These are phyloP conservation scores for Macrolepiota fuliginosa DNA, from an alignment of 768 basidiomycete species.

Conservation along the genomic window DNA sequence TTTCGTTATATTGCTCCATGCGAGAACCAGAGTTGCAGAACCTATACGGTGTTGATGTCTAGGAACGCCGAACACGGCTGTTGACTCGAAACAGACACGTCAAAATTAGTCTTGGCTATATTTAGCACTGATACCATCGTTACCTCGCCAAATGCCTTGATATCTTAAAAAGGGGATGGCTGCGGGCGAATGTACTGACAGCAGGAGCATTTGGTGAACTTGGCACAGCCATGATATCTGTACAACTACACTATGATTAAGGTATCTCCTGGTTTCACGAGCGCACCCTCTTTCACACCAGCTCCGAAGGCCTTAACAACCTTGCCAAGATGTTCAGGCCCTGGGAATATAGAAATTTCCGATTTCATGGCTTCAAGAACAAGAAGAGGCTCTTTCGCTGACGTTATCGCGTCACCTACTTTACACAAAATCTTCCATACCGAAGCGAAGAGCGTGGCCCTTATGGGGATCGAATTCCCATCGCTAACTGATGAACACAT, in stretches of 20 bases:
- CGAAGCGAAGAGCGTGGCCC: slow-evolving; percentile 39
- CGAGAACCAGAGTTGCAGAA: background rate
- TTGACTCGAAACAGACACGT: background rate
- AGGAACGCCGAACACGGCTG: background rate
- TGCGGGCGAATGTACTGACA: background rate
- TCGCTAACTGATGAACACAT: background rate
- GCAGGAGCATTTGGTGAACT: background rate
- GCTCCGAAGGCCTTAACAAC: slow-evolving; percentile 35
- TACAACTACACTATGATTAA: slow-evolving; percentile 34
- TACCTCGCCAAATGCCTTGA: background rate
- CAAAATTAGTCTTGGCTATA: background rate
- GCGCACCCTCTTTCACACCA: slow-evolving; percentile 40
- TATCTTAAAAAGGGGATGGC: background rate
- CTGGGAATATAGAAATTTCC: slow-evolving; percentile 48
- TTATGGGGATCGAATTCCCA: slow-evolving; percentile 17
- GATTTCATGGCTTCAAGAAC: slow-evolving; percentile 70
- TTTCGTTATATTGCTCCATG: background rate
- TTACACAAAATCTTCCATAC: slow-evolving; percentile 50
- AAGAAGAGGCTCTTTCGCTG: slow-evolving; percentile 41
- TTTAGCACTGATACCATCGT: background rate
- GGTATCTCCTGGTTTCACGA: slow-evolving; percentile 45
- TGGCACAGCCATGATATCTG: too few relatives aligned
- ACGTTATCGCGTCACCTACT: slow-evolving; percentile 38
- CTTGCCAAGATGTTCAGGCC: slow-evolving; percentile 43
- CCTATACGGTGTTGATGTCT: background rate